A percentile compares a stretch with the other conserved stretches of the same genome.
phyloP scores from a whole-genome alignment of 805 yeast genomes.

The Kregervanrija pseudodelftensis region DNA sequence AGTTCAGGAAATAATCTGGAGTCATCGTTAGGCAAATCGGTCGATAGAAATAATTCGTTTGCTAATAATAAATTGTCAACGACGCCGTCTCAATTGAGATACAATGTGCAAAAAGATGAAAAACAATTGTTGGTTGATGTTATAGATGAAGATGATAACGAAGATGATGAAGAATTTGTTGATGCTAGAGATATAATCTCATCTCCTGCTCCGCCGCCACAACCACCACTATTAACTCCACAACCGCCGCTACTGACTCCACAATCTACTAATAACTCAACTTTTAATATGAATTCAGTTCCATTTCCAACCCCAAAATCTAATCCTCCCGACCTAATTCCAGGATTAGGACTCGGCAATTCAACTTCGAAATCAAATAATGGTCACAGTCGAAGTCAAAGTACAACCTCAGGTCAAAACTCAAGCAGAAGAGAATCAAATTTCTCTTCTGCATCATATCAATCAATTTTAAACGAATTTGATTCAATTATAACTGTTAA shows the following conservation, averaged over 20 bases:
- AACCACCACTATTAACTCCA: not conserved
- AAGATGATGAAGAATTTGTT: constrained; percentile 16
- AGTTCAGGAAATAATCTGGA: not conserved
- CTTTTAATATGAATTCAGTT: not conserved
- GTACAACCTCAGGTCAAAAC: not conserved
- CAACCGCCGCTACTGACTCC: constrained; percentile 4
- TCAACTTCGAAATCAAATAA: not conserved
- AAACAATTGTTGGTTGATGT: constrained; percentile 1
- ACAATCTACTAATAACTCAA: not conserved
- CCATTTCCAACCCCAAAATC: not conserved
- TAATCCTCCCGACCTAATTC: not conserved
- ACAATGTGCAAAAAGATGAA: not conserved
- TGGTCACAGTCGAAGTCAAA: no score
- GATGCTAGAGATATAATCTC: constrained; percentile 19
- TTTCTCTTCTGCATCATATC: constrained; percentile 10
- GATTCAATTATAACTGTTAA: constrained; percentile 38
- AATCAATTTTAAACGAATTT: constrained; percentile 18
- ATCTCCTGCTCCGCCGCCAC: constrained; percentile 11
- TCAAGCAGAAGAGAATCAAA: constrained; percentile 27
- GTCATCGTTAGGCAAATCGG: not conserved
- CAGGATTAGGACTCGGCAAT: not conserved
- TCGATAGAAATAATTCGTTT: constrained; percentile 1
- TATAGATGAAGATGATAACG: constrained; percentile 6
- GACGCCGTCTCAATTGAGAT: not conserved
- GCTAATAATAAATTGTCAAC: not conserved